Base-by-base conservation (phyloP, 257 asterid species). In the Verbena officinalis region DNA sequence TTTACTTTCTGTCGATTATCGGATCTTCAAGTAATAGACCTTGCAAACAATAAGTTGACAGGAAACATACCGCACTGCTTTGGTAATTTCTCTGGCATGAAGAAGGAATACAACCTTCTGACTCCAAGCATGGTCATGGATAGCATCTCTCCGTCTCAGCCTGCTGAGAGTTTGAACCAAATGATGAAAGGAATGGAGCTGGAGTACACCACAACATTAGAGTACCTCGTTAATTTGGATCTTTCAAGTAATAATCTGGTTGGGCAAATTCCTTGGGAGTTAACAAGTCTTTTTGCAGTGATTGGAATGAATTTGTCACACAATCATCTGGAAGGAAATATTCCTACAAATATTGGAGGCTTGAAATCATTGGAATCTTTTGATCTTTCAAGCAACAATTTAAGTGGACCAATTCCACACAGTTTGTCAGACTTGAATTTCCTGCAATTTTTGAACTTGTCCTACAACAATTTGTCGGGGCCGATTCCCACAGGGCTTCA, bases 381-480 rank as follows among this genome's bases (percentile, higher is more conserved):
- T 27, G 2, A 27, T 27, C 33, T 27, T 27, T 27, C 33, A 2
- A 27, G 33, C 4, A 27, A 27, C 33, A 27, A 5, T 27, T 5
- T 27, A 27, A 2, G 5, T 27, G 33, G 33, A 27, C 4, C 33
- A 27, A 27, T 27, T 27, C 33, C 33, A 27, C 4, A 27, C 4
- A 51, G 57, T 21, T 33, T 70, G 34, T 58, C 74, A 16, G 9
- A 52, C 21, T 11, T 68, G 19, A 21, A 19, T 14, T 64, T n/a
- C 36, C 49, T 75, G n/a, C 55, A 56, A n/a, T n/a, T 30, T 42
- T 64, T 75, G 56, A 64, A 70, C 31, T 38, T 69, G 21, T 70
- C 70, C 5, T 7, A 63, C 34, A 75, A 75, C 54, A 69, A 69
- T 42, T 70, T 73, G 48, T 49, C 60, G 6, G 77, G 79, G 58